Percentiles rank a stretch among this genome's conserved stretches.
Evolutionary conservation across 257 asterid genomes (phyloP).

Genomic region (Capsicum chinense): DNA sequence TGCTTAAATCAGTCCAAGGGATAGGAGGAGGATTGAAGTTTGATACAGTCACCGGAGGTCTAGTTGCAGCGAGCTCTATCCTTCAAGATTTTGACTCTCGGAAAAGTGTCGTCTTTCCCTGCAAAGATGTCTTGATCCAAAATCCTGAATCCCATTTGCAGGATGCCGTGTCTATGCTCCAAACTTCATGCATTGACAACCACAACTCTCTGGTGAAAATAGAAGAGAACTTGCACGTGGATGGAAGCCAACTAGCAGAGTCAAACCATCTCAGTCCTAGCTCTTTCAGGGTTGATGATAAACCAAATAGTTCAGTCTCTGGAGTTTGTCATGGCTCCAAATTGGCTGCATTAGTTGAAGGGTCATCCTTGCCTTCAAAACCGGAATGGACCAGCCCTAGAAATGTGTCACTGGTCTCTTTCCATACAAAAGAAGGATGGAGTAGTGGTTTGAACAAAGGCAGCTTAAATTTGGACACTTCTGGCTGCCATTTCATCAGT

Average conservation of each 20-base stretch:
- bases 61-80: slow-evolving; percentile 54
- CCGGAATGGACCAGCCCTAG: slow-evolving; percentile 43
- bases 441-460: slow-evolving; percentile 27
- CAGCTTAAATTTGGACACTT: slow-evolving; percentile 35
- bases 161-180: slow-evolving; percentile 33
- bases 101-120: slow-evolving; percentile 31
- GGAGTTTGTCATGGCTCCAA: slow-evolving; percentile 35
- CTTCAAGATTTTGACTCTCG: slow-evolving; percentile 46
- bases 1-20: slow-evolving; percentile 84
- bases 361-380: slow-evolving; percentile 37
- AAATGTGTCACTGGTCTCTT: slow-evolving; percentile 41
- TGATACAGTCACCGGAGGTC: slow-evolving; percentile 59
- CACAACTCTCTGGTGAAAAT: slow-evolving; percentile 50
- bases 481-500: slow-evolving; percentile 41
- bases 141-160: slow-evolving; percentile 37
- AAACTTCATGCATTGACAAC: slow-evolving; percentile 41
- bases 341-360: slow-evolving; percentile 45
- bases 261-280: slow-evolving; percentile 17
- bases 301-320: slow-evolving; percentile 26
- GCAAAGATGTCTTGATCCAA: slow-evolving; percentile 30
- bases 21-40: slow-evolving; percentile 75
- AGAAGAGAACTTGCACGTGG: slow-evolving; percentile 54
- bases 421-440: slow-evolving; percentile 32
- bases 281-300: slow-evolving; percentile 28
- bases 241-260: slow-evolving; percentile 37